Evolutionary conservation across 2,329 filamentous ascomycete genomes (phyloP), one percentile per base, ranked within the genome.

Genomic region (Fusarium sp.): DNA sequence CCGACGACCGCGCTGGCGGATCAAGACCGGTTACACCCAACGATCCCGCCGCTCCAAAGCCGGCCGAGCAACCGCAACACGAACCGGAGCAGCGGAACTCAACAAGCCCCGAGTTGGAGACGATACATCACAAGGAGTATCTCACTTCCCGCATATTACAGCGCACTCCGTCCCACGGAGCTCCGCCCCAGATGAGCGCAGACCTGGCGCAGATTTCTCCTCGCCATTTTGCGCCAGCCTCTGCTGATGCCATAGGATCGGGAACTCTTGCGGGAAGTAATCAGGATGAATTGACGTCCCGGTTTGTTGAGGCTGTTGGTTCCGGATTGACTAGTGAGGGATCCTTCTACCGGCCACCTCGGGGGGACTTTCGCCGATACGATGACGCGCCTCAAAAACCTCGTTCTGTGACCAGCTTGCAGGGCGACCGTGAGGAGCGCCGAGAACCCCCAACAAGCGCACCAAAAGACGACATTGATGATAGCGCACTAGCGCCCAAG

Each of bases 131-230:
- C 77, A 91, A 90, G 68, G 89, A 91, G 75, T 89, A 91, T 69
- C 87, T 93, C 58, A 93, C 92, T 12, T 91, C 91, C 36, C 87
- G 91, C 66, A 82, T 94, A 42, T 85, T 94, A 5, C 89, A 92
- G 78, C 88, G 92, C 74, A 89, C 86, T 15, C 87, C 90, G 1
- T 90, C 90, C 12, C 86, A 90, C 70, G 86, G 88, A 70, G 87
- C 89, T 8, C 89, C 91, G 41, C 91, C 90, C 44, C 87, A 91
- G 78, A 92, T 93, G 87, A 91, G 90, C 13, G 83, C 87, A 66
- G 87, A 92, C 68, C 83, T 81, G 79, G 86, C 75, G 62, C 83
- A 81, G 62, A 83, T 84, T 15, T 78, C 81, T 22, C 79, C 83
- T 41, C 83, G 81, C 52, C 82, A 82, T 30, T 82, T 82, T 50